Evolutionary conservation across 2,329 filamentous ascomycete species (phyloP), one percentile per base, ranked within the genome.

Genomic region (Ophiostoma himal-ulmi): DNA sequence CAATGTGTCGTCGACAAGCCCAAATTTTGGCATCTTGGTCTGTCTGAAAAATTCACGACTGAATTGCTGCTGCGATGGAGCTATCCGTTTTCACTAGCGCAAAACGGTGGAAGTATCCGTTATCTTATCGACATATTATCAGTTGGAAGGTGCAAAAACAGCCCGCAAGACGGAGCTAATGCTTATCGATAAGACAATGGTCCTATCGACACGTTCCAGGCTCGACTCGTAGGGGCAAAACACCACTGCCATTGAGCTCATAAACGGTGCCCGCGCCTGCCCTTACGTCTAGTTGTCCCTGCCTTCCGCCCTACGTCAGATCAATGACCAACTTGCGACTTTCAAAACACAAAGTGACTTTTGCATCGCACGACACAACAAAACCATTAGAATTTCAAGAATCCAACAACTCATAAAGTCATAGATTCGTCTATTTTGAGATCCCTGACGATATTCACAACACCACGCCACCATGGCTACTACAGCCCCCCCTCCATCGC

Each of bases 1-100:
- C 22, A 52, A 62, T 57, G 37, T 41, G 48, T 48, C 48, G 41
- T 44, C 41, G 41, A 48, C 22, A 54, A 20, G 4, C 36, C 62
- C 60, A 68, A 65, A 26, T 39, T 14, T 64, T 30, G 13, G 14
- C 1, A 5, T 14, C 30, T 62, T 62, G 26, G 57, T 30, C 20
- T 62, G 30, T 48, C n/a, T 48, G 44, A 34, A 70, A 70, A 70
- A 70, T 70, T 70, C 52, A 68, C 34, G 66, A 67, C 69, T 65
- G 39, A 36, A n/a, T 44, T 57, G 52, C 10, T 14, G 13, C 30
- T 67, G 54, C 48, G 41, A 60, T 60, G 52, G 66, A 68, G 67
- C 67, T 44, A 22, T 22, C 41, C 34, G 57, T 37, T 69, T 39
- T 11, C 54, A 39, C 62, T 65, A 65, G 62, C n/a, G 8, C 62